These are phyloP conservation scores for Wolfiporia cocos DNA, from an alignment of 1,284 basidiomycete species.

Conservation along the genomic window DNA sequence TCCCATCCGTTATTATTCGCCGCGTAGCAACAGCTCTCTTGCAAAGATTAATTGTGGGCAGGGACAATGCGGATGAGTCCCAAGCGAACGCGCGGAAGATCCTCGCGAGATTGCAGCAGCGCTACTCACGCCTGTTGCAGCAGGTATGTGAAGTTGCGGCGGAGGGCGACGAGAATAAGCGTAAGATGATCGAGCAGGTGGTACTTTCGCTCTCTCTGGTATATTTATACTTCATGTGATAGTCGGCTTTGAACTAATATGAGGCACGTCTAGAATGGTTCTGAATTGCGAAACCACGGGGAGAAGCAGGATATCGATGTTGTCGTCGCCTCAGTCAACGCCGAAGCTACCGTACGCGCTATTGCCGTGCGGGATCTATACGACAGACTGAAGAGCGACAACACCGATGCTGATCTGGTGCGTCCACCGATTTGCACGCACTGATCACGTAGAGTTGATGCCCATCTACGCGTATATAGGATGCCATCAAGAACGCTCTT, in stretches of 20 bases:
- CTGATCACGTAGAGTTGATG: too few species aligned
- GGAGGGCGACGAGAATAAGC: conserved; percentile 30
- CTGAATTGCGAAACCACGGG: too few species aligned
- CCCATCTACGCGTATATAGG: too few species aligned
- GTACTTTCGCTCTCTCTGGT: conserved; percentile 52
- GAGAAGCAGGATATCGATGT: conserved; percentile 27
- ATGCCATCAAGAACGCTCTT: conserved; percentile 45
- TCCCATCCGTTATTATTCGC: conserved; percentile 34
- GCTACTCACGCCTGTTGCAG: conserved; percentile 44
- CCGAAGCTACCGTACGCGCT: conserved; percentile 43
- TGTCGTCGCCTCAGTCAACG: conserved; percentile 49
- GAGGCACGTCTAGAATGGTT: too few species aligned
- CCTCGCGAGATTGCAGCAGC: conserved; percentile 20
- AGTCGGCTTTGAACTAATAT: too few species aligned
- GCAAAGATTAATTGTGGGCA: conserved; percentile 19
- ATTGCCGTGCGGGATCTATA: conserved; percentile 48
- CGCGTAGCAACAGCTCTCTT: conserved; percentile 41
- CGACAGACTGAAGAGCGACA: conserved; percentile 25
- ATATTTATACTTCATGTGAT: too few species aligned
- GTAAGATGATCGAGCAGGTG: conserved; percentile 42
- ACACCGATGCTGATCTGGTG: conserved; percentile 36
- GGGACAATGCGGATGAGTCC: background rate
- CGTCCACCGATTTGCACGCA: too few species aligned
- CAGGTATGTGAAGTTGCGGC: conserved; percentile 32
- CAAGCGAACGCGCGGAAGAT: conserved; percentile 5